Conservation (phyloP, 2,329 filamentous ascomycete genomes). For the Cladosporium velox region DNA sequence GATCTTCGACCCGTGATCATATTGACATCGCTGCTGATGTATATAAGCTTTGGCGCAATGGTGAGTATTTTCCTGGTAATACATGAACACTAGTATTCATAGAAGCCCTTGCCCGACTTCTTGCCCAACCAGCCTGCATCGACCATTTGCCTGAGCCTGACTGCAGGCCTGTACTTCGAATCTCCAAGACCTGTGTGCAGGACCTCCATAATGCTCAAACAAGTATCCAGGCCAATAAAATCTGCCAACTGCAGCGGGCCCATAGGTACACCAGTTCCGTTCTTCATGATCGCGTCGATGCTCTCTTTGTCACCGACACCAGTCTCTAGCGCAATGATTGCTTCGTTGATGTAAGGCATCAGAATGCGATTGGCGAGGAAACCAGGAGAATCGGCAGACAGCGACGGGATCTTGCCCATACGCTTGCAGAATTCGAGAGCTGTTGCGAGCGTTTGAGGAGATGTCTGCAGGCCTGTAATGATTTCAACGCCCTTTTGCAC, state of each 20-base stretch:
- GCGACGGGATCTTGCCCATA: slow-evolving; percentile 90
- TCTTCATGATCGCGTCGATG: slow-evolving; percentile 99
- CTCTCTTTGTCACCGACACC: slow-evolving; percentile 85
- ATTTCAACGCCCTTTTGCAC: slow-evolving; percentile 98
- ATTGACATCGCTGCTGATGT: background rate
- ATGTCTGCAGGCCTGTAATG: slow-evolving; percentile 91
- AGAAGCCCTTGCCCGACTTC: slow-evolving; percentile 96
- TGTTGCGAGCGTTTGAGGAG: slow-evolving; percentile 74
- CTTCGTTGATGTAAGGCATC: slow-evolving; percentile 99
- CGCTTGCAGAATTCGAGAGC: slow-evolving; percentile 82
- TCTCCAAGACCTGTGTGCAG: slow-evolving; percentile 89
- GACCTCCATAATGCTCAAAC: slow-evolving; percentile 95
- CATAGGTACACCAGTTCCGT: slow-evolving; percentile 98
- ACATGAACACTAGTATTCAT: slow-evolving; percentile 42
- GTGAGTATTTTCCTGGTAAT: background rate
- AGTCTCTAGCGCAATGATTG: slow-evolving; percentile 92
- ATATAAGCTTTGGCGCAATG: background rate
- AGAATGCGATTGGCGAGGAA: slow-evolving; percentile 96
- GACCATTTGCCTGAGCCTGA: slow-evolving; percentile 90
- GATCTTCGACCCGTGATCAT: background rate
- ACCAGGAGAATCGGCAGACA: slow-evolving; percentile 85
- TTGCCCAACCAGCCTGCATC: slow-evolving; percentile 97
- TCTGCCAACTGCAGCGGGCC: slow-evolving; percentile 90
- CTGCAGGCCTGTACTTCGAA: slow-evolving; percentile 89
- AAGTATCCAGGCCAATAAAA: slow-evolving; percentile 96